Conservation (phyloP, 2,329 filamentous ascomycete species). For the Keithomyces neogunnii region DNA sequence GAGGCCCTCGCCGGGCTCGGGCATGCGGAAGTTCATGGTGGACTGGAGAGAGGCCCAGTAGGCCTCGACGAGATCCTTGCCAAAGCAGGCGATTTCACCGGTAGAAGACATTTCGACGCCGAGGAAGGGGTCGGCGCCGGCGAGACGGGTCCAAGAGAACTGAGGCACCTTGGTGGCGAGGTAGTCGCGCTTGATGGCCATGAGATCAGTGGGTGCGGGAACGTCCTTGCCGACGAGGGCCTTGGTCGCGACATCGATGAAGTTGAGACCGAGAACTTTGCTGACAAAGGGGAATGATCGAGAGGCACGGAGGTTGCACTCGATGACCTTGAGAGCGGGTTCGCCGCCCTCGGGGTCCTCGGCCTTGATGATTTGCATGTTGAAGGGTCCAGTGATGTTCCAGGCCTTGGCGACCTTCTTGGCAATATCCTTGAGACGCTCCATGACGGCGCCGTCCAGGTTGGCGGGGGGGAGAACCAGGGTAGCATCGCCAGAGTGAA, state of each 20-base stretch:
- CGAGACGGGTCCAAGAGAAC: conserved; percentile 97
- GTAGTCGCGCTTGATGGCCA: conserved; percentile 84
- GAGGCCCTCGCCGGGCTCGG: conserved; percentile 88
- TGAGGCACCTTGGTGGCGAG: conserved; percentile 96
- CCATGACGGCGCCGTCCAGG: conserved; percentile 69
- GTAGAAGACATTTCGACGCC: conserved; percentile 97
- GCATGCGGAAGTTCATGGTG: conserved; percentile 98
- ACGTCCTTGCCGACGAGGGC: conserved; percentile 81
- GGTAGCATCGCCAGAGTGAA: conserved; percentile 96
- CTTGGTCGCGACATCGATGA: conserved; percentile 91
- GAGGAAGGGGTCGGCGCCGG: conserved; percentile 93
- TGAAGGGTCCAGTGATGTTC: conserved; percentile 97
- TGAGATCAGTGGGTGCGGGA: conserved; percentile 77
- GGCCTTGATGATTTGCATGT: conserved; percentile 99
- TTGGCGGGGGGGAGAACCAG: conserved; percentile 80
- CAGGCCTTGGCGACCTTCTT: conserved; percentile 94
- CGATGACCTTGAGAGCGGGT: conserved; percentile 84
- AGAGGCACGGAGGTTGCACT: conserved; percentile 95
- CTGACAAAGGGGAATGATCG: conserved; percentile 97
- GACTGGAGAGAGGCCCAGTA: conserved; percentile 97
- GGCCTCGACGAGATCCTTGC: conserved; percentile 88
- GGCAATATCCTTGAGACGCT: conserved; percentile 89
- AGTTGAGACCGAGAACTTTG: conserved; percentile 94
- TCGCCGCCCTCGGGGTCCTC: conserved; percentile 65
- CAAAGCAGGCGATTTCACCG: conserved; percentile 98